phyloP scores from a whole-genome alignment of 2,329 filamentous ascomycete species.

The Fusarium dlaminii region DNA sequence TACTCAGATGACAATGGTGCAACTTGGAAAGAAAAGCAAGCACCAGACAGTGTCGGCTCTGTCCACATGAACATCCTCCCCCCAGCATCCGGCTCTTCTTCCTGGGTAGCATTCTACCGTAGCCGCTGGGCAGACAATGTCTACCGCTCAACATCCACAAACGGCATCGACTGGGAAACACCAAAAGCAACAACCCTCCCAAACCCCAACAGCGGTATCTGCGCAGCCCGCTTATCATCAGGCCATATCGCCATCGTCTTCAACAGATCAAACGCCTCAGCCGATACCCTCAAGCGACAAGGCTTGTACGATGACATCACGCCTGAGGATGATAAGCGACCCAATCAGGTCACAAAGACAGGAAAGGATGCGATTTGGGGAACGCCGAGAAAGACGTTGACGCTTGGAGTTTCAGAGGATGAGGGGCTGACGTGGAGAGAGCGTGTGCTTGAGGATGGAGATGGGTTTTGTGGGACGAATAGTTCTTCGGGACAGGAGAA shows the following conservation, averaged over 20 bases:
- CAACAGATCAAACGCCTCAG: conserved; percentile 50
- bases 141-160: conserved; percentile 51
- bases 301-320: conserved; percentile 58
- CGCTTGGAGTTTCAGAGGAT: conserved; percentile 49
- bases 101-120: conserved; percentile 52
- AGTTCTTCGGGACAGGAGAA: conserved; percentile 54
- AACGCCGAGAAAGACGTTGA: conserved; percentile 49
- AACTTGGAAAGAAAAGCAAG: conserved; percentile 51
- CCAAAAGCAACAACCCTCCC: conserved; percentile 50
- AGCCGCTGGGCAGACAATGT: conserved; percentile 57
- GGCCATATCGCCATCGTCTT: conserved; percentile 51
- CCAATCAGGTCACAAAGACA: conserved; percentile 49
- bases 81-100: conserved; percentile 31
- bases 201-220: conserved; percentile 56
- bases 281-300: conserved; percentile 47
- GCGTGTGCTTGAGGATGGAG: conserved; percentile 53
- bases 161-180: conserved; percentile 52
- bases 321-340: conserved; percentile 50
- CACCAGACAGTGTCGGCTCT: conserved; percentile 50
- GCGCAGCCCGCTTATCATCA: conserved; percentile 49
- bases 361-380: conserved; percentile 56
- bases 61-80: conserved; percentile 57
- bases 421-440: conserved; percentile 50
- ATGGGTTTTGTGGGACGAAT: conserved; percentile 58
- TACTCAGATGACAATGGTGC: conserved; percentile 50